These are phyloP conservation scores for Naegleria fowleri DNA, from an alignment of 208 protist species.

Conservation along the genomic window DNA sequence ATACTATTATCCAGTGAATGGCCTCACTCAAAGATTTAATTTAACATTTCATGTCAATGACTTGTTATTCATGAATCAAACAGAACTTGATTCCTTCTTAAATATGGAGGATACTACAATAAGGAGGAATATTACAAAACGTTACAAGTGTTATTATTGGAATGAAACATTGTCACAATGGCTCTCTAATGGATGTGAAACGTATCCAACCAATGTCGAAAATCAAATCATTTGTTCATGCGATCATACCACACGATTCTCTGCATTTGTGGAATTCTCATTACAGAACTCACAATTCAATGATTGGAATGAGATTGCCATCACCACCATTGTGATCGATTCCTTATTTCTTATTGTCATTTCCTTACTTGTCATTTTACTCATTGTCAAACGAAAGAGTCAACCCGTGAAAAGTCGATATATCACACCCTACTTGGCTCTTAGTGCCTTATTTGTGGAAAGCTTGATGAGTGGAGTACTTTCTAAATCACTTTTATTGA, in stretches of 20 bases:
- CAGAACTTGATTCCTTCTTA: too few species aligned
- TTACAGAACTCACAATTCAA: background rate
- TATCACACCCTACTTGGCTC: background rate
- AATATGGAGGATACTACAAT: too few species aligned
- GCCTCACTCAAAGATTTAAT: background rate
- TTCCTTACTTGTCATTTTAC: background rate
- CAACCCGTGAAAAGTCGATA: background rate
- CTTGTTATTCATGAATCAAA: too few species aligned
- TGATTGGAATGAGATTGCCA: background rate
- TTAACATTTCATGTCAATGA: background rate
- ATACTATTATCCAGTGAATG: background rate
- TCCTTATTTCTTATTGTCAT: background rate
- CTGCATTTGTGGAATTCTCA: background rate
- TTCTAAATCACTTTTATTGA: background rate
- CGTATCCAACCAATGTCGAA: background rate
- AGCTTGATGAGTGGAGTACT: background rate
- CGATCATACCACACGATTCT: background rate
- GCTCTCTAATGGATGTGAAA: background rate
- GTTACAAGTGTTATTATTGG: background rate
- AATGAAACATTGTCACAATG: background rate
- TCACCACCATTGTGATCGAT: background rate
- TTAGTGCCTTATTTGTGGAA: background rate
- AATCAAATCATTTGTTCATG: background rate
- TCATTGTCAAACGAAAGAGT: background rate
- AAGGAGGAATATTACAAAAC: too few species aligned